Base-by-base conservation (phyloP, 1,284 basidiomycete species). In the Schizopora paradoxa region DNA sequence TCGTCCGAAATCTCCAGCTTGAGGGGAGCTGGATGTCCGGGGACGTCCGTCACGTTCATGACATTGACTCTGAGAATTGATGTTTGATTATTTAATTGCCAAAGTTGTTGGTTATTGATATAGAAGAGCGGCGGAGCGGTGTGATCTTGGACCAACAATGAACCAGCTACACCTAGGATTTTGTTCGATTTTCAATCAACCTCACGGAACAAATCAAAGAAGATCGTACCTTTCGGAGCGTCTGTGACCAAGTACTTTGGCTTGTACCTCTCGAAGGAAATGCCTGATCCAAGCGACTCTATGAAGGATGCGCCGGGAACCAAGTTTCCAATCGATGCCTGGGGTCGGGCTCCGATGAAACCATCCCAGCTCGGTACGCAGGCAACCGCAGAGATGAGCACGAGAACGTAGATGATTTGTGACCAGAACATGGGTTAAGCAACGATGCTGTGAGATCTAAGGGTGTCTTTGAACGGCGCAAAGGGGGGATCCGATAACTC, bases 61-160 rank as follows among this genome's bases (percentile, higher is more conserved):
- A 79, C 66, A 54, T 74, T 76, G 35, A 79, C 71, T 38, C 70
- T 68, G 46, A 72, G 67, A 48, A 81, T 74, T 16, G 72, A 66
- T 0, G 75, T 71, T 35, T 73, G 71, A 58, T 82, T 83, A 48
- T 69, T 67, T 54, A 69, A 72, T 49, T 74, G 71, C 65, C 69
- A 77, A 25, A 81, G 65, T 41, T 73, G 68, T 45, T 69, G 62
- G 43, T 69, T 65, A 54, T 71, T 64, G 52, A 82, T 66, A 61
- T 75, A 79, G 62, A 79, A 82, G 13, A 75, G 56, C 4, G 74
- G 68, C 10, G 71, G 68, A 6, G 52, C 43, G 41, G 47, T 49
- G 50, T 58, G 54, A 32, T 53, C 50, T 51, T 54, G 52, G 31
- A 68, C 48, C 7, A 62, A 60, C 27, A 59, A 56, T 41, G 65